phyloP scores from a whole-genome alignment of 1,139 yeast genomes.

The Casaregolazyma lundiana region DNA sequence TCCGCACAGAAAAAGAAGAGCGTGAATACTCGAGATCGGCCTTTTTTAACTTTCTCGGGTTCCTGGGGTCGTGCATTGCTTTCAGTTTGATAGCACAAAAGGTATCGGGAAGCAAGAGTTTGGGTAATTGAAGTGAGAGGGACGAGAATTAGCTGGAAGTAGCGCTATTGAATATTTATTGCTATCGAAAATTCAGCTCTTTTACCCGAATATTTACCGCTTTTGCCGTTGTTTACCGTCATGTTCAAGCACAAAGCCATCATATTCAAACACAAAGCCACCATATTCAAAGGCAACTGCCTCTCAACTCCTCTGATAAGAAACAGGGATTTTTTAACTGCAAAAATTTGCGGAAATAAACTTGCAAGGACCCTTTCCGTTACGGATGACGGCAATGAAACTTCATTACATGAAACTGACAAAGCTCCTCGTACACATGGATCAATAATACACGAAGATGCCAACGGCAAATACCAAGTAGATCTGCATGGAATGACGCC shows the following conservation, averaged over 20 bases:
- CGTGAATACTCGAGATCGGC: conserved; percentile 71
- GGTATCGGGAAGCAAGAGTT: conserved; percentile 21
- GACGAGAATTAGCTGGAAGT: no score
- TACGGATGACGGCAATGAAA: neutral
- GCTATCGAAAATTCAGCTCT: no score
- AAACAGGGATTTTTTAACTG: neutral
- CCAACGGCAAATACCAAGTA: conserved; percentile 9
- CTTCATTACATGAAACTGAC: no score
- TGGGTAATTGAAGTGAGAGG: no score
- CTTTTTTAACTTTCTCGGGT: conserved; percentile 76
- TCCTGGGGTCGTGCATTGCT: conserved; percentile 72
- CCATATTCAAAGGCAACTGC: no score
- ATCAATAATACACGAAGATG: neutral
- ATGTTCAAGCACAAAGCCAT: no score
- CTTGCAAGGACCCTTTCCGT: neutral
- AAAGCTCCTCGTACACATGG: no score
- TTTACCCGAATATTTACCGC: no score
- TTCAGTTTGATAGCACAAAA: conserved; percentile 79
- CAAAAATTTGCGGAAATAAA: neutral
- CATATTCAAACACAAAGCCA: no score
- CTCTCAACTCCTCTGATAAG: no score
- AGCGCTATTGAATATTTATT: no score
- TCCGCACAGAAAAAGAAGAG: conserved; percentile 83
- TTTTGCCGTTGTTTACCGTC: no score
- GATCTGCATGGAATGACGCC: conserved; percentile 13